Conservation (phyloP, 1,139 yeast genomes). For the Yamadazyma blattariae region DNA sequence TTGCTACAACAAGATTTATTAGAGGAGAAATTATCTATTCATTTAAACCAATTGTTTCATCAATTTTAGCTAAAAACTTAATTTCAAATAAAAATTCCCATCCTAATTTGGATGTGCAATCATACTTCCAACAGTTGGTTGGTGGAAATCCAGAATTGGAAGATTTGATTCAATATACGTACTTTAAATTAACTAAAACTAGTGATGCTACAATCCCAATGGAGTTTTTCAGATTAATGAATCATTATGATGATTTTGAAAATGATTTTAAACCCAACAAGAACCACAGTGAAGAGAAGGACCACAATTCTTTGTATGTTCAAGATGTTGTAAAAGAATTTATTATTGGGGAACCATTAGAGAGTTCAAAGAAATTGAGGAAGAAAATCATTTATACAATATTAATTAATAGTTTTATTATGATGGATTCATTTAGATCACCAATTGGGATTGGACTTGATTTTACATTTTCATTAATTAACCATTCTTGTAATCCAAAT, state of each 20-base stretch:
- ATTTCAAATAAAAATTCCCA: too few relatives aligned
- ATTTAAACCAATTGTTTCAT: constrained; percentile 1
- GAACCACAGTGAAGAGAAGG: not conserved
- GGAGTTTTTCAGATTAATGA: constrained; percentile 1
- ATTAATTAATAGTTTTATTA: constrained; percentile 19
- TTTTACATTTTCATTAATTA: constrained; percentile 29
- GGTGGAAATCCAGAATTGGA: too few relatives aligned
- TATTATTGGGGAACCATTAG: too few relatives aligned
- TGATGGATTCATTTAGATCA: constrained; percentile 20
- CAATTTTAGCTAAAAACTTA: not conserved
- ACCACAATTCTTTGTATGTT: too few relatives aligned
- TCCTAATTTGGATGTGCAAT: too few relatives aligned
- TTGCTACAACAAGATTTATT: not conserved
- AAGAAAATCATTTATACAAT: constrained; percentile 14
- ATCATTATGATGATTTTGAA: constrained; percentile 3
- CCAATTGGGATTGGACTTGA: constrained; percentile 33
- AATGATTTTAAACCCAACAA: not conserved
- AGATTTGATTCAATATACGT: too few relatives aligned
- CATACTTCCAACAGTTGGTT: too few relatives aligned
- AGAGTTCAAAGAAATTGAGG: not conserved
- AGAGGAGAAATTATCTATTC: not conserved
- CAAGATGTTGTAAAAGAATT: too few relatives aligned
- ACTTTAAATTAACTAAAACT: too few relatives aligned
- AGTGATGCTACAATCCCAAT: too few relatives aligned
- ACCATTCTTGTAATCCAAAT: constrained; percentile 32